phyloP scores from a whole-genome alignment of 805 yeast genomes.

The Sugiyamaella smithiae region DNA sequence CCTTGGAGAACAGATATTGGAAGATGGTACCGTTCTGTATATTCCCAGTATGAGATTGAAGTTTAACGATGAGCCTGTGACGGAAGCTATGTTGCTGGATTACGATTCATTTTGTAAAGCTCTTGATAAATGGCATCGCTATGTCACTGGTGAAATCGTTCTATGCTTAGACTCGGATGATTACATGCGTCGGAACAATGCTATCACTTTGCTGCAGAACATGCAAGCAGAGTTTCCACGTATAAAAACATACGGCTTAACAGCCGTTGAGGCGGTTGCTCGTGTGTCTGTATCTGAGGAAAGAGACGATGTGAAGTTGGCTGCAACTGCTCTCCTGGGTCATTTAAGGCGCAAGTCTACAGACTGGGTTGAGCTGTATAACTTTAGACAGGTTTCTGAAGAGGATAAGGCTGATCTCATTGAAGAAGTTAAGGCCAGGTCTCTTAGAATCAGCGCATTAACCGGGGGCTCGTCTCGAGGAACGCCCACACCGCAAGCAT shows the following conservation, averaged over 20 bases:
- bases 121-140: conserved; percentile 55
- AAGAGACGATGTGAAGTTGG: conserved; percentile 77
- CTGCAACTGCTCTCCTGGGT: conserved; percentile 47
- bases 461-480: conserved; percentile 1
- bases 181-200: conserved; percentile 77
- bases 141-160: conserved; percentile 44
- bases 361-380: conserved; percentile 30
- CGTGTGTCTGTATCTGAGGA: conserved; percentile 50
- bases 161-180: conserved; percentile 47
- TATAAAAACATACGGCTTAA: conserved; percentile 62
- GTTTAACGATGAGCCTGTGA: conserved; percentile 13
- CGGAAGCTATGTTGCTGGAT: conserved; percentile 25
- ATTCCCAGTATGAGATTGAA: conserved; percentile 29
- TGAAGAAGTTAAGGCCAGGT: conserved; percentile 5
- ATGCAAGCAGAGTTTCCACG: conserved; percentile 62
- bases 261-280: conserved; percentile 47
- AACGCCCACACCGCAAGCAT: conserved; percentile 2
- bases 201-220: conserved; percentile 72
- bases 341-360: conserved; percentile 25
- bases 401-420: conserved; percentile 25
- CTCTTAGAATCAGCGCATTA: neutral
- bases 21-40: conserved; percentile 16
- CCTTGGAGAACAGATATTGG: conserved; percentile 20
- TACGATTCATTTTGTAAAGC: conserved; percentile 40
- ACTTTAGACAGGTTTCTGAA: conserved; percentile 26